Percentiles rank a stretch among this genome's conserved stretches.
Evolutionary conservation across 805 yeast species (phyloP).

Genomic region (Monosporozyma aquatica): DNA sequence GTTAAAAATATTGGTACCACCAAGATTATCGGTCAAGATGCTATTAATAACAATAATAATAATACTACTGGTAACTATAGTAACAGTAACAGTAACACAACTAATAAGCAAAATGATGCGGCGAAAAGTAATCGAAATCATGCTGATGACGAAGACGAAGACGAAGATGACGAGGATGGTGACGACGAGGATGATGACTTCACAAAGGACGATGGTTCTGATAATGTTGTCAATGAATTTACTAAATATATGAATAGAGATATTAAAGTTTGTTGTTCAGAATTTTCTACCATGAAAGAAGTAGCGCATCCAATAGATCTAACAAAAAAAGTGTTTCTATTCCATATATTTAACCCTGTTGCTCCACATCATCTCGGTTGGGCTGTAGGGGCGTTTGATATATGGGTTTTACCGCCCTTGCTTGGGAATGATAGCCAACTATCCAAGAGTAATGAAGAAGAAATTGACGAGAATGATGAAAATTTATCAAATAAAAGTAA

Average conservation of each 20-base stretch:
- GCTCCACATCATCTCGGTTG: slow-evolving; percentile 94
- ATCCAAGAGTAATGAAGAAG: slow-evolving; percentile 26
- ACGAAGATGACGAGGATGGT: slow-evolving; percentile 26
- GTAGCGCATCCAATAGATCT: slow-evolving; percentile 67
- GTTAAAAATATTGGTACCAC: slow-evolving; percentile 53
- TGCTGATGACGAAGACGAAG: slow-evolving; percentile 1
- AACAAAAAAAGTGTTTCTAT: slow-evolving; percentile 64
- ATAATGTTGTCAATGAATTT: slow-evolving; percentile 19
- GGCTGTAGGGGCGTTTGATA: slow-evolving; percentile 83
- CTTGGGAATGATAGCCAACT: slow-evolving; percentile 18
- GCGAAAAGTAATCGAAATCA: slow-evolving; percentile 5
- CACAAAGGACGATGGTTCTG: not conserved
- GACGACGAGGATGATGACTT: slow-evolving; percentile 26
- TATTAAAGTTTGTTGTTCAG: slow-evolving; percentile 61
- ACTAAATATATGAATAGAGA: slow-evolving; percentile 34
- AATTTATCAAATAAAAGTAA: not conserved
- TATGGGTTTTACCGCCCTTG: slow-evolving; percentile 30
- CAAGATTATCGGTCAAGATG: slow-evolving; percentile 28
- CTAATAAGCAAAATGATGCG: slow-evolving; percentile 1
- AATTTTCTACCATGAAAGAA: slow-evolving; percentile 54
- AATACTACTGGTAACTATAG: not conserved
- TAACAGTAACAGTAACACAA: not conserved
- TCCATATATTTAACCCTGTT: slow-evolving; percentile 70
- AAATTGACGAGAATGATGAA: not conserved
- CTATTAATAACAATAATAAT: not conserved